Base-by-base conservation (phyloP, 345 rosid species). In the Brassica napus region DNA sequence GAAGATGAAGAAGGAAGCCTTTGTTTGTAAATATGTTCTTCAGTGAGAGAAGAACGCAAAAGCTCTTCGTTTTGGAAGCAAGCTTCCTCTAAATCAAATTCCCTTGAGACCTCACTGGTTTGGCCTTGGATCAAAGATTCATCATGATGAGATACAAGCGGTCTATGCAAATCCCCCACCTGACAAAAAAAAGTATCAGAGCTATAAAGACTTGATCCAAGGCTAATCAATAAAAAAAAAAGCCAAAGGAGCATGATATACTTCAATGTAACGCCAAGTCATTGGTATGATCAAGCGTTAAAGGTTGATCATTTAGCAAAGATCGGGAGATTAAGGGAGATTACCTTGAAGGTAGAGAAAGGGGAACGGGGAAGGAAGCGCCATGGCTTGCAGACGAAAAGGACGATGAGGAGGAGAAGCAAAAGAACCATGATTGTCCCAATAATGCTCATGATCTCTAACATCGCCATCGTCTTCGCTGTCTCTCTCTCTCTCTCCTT, bases 341-440 rank as follows among this genome's bases (percentile, higher is more conserved):
- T 35, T 68, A 92, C 97, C 98, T 90, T 85, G 86, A 80, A 34
- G 82, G 81, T 8, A 80, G 85, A 86, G 72, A 70, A 71, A 57
- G 83, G 84, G 42, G 44, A 87, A 76, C 80, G 86, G 62, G 84
- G 83, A 79, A 89, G 72, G 85, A 76, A 87, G 18, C 97, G 99
- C 98, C 99, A 95, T 81, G 98, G 99, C 73, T 87, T 87, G 82
- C 92, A 93, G 86, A 87, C 92, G 77, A 89, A 30, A 78, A 93
- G 73, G 88, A 91, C 32, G 86, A 95, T 32, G 84, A 88, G 30
- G 85, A 92, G 76, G 80, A 93, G 68, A 57, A 92, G 80, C 82
- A 59, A 10, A 23, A 59, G 64, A 4, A 24, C n/a, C 32, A 59
- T 59, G n/a, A 59, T 24, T 24, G 11, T 59, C 8, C 32, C 64